A percentile compares a stretch with the other conserved stretches of the same genome.
phyloP scores from a whole-genome alignment of 2,329 filamentous ascomycete genomes.

The Aspergillus candidus region DNA sequence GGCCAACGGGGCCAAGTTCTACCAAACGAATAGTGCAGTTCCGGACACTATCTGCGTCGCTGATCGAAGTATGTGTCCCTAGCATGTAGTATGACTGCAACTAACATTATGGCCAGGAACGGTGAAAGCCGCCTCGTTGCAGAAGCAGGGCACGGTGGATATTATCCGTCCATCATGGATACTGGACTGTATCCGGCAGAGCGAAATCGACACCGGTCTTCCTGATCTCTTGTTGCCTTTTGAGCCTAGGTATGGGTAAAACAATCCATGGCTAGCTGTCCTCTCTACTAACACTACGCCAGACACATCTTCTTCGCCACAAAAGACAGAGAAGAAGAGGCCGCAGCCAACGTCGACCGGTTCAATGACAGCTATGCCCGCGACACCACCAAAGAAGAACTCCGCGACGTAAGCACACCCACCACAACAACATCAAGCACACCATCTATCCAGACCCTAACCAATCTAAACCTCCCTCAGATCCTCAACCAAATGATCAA shows the following conservation, averaged over 20 bases:
- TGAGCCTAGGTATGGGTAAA: conserved; percentile 43
- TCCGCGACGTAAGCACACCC: conserved; percentile 41
- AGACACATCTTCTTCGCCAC: conserved; percentile 68
- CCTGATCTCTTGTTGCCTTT: conserved; percentile 58
- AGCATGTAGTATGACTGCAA: background rate
- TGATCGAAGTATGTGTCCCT: conserved; percentile 56
- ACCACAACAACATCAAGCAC: background rate
- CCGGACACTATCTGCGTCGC: conserved; percentile 66
- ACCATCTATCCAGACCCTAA: too few species aligned
- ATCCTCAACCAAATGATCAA: conserved; percentile 40
- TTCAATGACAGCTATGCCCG: conserved; percentile 80
- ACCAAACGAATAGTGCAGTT: conserved; percentile 62
- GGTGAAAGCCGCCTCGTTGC: conserved; percentile 76
- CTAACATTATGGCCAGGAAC: conserved; percentile 34
- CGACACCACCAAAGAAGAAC: conserved; percentile 59
- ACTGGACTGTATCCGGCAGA: conserved; percentile 66
- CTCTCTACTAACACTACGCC: conserved; percentile 5
- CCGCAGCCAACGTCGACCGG: conserved; percentile 61
- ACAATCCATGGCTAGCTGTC: conserved; percentile 28
- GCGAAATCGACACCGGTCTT: conserved; percentile 49
- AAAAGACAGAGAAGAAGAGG: conserved; percentile 49
- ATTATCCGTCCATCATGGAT: conserved; percentile 80
- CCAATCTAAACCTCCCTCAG: background rate
- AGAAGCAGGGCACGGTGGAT: conserved; percentile 63
- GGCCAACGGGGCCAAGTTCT: conserved; percentile 71